phyloP scores from a whole-genome alignment of 306 rosid species.

The Astragalus membranaceus region DNA sequence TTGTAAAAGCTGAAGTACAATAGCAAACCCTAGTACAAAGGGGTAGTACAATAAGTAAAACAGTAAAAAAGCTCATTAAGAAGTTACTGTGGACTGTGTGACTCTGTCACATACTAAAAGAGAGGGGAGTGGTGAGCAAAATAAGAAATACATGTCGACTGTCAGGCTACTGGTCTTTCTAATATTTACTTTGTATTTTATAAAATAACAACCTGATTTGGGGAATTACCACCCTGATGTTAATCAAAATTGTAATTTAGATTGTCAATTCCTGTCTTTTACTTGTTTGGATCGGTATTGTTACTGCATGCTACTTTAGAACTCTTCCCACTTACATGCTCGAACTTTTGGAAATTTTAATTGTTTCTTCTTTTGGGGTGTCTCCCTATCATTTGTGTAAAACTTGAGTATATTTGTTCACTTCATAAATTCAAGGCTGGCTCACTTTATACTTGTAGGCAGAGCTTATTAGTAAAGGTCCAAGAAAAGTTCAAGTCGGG shows the following conservation, averaged over 20 bases:
- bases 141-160: background rate
- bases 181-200: background rate
- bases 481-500: slow-evolving; percentile 54
- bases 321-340: slow-evolving; percentile 3
- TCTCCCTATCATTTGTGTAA: background rate
- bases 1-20: too few species aligned
- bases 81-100: too few species aligned
- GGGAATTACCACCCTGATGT: background rate
- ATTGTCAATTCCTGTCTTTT: background rate
- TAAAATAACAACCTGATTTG: background rate
- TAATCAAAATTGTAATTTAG: background rate
- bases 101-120: too few species aligned
- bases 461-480: slow-evolving; percentile 41
- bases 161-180: background rate
- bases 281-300: background rate
- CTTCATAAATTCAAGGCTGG: slow-evolving; percentile 6
- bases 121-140: background rate
- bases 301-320: background rate
- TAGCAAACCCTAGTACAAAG: too few species aligned
- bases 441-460: slow-evolving; percentile 38
- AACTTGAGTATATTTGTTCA: background rate
- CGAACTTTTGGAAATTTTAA: background rate
- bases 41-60: too few species aligned
- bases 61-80: too few species aligned
- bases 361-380: background rate